These are phyloP conservation scores for Hypoxylon rubiginosum DNA, from an alignment of 2,329 filamentous ascomycete species.

Conservation along the genomic window DNA sequence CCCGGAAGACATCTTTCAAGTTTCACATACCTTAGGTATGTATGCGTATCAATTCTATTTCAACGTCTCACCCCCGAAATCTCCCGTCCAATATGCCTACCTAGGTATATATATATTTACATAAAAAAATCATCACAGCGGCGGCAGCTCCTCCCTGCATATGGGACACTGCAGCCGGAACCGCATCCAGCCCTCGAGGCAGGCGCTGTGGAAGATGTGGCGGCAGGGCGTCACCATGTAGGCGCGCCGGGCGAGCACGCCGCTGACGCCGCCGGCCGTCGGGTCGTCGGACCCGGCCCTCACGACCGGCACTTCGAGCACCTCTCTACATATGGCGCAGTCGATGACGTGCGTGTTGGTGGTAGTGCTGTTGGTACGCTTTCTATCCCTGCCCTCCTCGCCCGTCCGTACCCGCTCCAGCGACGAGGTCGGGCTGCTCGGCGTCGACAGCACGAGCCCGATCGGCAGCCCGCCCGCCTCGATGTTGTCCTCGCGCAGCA, in stretches of 20 bases:
- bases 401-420: constrained; percentile 51
- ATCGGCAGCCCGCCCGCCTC: constrained; percentile 86
- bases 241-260: constrained; percentile 80
- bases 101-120: background rate
- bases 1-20: no score
- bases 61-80: no score
- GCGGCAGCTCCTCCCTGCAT: constrained; percentile 89
- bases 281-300: constrained; percentile 67
- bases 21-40: no score
- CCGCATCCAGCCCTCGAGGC: constrained; percentile 96
- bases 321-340: constrained; percentile 94
- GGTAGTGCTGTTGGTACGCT: constrained; percentile 39
- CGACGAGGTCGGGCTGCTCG: constrained; percentile 50
- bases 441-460: constrained; percentile 69
- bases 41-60: no score
- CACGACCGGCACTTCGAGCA: constrained; percentile 89
- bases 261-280: constrained; percentile 66
- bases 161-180: constrained; percentile 95
- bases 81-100: background rate
- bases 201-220: constrained; percentile 93
- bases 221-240: constrained; percentile 99
- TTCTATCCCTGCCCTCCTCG: constrained; percentile 42
- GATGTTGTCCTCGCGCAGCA: constrained; percentile 84
- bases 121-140: constrained; percentile 70
- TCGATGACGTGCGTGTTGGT: constrained; percentile 74